Conservation (phyloP, 2,329 filamentous ascomycete species). For the Aspergillus oerlinghausenensis region DNA sequence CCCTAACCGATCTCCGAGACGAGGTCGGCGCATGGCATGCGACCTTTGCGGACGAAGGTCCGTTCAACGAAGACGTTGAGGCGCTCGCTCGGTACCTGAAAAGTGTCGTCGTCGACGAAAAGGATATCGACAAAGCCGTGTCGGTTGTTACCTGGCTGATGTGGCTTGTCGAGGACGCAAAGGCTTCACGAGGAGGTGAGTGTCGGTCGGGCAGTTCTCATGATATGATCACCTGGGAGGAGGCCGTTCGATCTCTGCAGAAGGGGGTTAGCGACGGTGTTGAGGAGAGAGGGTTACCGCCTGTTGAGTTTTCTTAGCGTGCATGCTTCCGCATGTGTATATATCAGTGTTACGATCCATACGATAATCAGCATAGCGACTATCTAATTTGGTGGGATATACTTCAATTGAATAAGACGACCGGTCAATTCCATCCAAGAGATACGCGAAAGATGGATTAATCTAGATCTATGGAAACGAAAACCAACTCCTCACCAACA, state of each 20-base stretch:
- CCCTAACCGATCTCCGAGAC: conserved; percentile 61
- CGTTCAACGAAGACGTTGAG: conserved; percentile 71
- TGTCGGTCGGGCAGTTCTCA: conserved; percentile 20
- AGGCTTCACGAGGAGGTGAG: conserved; percentile 27
- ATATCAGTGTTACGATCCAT: not conserved
- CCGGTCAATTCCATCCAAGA: too few species aligned
- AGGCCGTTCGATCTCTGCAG: conserved; percentile 38
- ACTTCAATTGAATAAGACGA: not conserved
- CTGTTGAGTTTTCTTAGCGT: conserved; percentile 37
- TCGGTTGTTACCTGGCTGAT: conserved; percentile 63
- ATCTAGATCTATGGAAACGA: not conserved
- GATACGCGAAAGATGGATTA: too few species aligned
- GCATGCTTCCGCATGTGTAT: conserved; percentile 3
- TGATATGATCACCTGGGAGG: conserved; percentile 28
- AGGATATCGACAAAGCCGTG: conserved; percentile 70
- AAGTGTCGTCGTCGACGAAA: conserved; percentile 69
- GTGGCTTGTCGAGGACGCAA: conserved; percentile 36
- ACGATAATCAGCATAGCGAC: not conserved
- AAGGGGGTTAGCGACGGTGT: conserved; percentile 41
- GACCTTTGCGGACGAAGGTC: conserved; percentile 68
- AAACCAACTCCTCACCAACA: conserved; percentile 9
- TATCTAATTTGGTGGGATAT: not conserved
- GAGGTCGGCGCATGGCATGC: conserved; percentile 73
- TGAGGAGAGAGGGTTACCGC: conserved; percentile 42
- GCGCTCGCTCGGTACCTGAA: conserved; percentile 69